Conservation (phyloP, 495 filamentous ascomycete genomes). For the Aspergillus mulundensis region DNA sequence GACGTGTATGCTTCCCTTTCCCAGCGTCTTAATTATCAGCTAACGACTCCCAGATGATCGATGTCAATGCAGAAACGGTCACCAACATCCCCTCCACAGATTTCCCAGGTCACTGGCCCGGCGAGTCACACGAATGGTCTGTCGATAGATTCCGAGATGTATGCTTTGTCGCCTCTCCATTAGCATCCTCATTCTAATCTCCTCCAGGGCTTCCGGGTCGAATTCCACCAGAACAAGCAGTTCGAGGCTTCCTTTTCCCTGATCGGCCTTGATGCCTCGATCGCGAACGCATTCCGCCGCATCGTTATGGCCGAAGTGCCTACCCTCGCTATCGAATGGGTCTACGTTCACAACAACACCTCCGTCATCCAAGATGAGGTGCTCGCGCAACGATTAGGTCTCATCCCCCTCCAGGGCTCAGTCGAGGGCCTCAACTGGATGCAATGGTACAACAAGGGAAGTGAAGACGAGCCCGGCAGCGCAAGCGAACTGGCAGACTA, state of each 20-base stretch:
- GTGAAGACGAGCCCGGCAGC: constrained; percentile 50
- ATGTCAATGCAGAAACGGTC: constrained; percentile 82
- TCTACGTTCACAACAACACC: constrained; percentile 92
- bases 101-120: constrained; percentile 84
- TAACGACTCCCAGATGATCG: constrained; percentile 63
- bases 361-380: constrained; percentile 98
- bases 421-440: constrained; percentile 72
- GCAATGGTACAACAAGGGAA: constrained; percentile 64
- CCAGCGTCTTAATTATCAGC: not conserved
- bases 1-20: constrained; percentile 39
- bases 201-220: constrained; percentile 59
- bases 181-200: not conserved
- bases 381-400: constrained; percentile 78
- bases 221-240: constrained; percentile 76
- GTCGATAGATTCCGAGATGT: constrained; percentile 67
- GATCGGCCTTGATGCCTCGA: constrained; percentile 82
- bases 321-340: constrained; percentile 85
- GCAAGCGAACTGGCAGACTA: constrained; percentile 58
- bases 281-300: constrained; percentile 97
- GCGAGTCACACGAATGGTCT: constrained; percentile 86
- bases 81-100: constrained; percentile 84
- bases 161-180: constrained; percentile 12
- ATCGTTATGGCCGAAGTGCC: constrained; percentile 96
- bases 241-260: constrained; percentile 82
- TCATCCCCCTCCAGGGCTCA: constrained; percentile 81